Conservation (phyloP, 805 yeast species). For the Metschnikowia similis region DNA sequence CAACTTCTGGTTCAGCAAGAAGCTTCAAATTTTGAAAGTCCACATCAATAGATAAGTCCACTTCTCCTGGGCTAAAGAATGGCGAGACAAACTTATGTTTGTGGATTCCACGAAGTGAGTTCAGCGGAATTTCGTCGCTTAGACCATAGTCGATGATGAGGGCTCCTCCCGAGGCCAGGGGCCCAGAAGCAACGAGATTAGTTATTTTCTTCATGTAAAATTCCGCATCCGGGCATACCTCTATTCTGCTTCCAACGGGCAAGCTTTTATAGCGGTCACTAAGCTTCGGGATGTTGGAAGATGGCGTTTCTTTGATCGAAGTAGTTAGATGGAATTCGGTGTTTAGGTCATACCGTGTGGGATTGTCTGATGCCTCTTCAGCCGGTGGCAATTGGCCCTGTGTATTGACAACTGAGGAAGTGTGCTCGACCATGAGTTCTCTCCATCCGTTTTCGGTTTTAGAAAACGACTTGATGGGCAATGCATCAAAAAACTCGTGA, state of each 20-base stretch:
- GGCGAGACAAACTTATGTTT: slow-evolving; percentile 74
- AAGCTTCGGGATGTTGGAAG: slow-evolving; percentile 52
- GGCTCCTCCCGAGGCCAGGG: slow-evolving; percentile 52
- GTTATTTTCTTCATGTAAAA: slow-evolving; percentile 52
- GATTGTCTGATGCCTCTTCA: slow-evolving; percentile 5
- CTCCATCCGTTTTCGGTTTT: slow-evolving; percentile 71
- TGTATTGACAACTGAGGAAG: slow-evolving; percentile 32
- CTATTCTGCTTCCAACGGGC: slow-evolving; percentile 57
- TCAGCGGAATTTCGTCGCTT: slow-evolving; percentile 56
- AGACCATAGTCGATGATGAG: slow-evolving; percentile 79
- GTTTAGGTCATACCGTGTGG: slow-evolving; percentile 5
- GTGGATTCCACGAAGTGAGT: slow-evolving; percentile 68
- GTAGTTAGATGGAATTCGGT: slow-evolving; percentile 53
- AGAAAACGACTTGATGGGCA: slow-evolving; percentile 69
- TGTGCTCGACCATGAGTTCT: slow-evolving; percentile 65
- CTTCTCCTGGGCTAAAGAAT: slow-evolving; percentile 69
- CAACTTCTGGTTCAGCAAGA: slow-evolving; percentile 17
- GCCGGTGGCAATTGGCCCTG: slow-evolving; percentile 24
- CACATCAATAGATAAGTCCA: slow-evolving; percentile 79
- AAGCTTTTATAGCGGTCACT: slow-evolving; percentile 49
- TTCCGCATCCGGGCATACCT: slow-evolving; percentile 72
- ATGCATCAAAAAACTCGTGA: slow-evolving; percentile 84
- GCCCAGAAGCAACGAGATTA: slow-evolving; percentile 36
- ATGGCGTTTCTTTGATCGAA: slow-evolving; percentile 57
- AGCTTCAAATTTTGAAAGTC: slow-evolving; percentile 59